Conservation (phyloP, 306 rosid species). For the Fragaria ananassa region DNA sequence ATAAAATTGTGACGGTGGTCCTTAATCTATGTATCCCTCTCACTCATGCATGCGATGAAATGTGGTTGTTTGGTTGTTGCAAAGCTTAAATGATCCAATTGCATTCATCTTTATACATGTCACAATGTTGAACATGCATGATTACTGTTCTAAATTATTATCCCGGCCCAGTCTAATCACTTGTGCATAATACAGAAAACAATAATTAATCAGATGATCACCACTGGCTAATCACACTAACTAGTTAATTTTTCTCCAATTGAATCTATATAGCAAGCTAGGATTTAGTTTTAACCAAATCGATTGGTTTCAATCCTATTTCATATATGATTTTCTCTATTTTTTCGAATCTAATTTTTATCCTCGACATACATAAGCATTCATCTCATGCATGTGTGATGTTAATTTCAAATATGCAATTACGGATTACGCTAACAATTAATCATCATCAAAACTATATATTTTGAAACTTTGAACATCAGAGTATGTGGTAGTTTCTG, state of each 20-base stretch:
- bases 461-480: background rate
- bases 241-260: background rate
- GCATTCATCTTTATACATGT: background rate
- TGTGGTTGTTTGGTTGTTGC: slow-evolving; percentile 8
- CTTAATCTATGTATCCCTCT: background rate
- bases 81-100: background rate
- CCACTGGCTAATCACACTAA: background rate
- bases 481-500: background rate
- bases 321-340: no score
- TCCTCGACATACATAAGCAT: no score
- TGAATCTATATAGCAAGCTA: background rate
- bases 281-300: background rate
- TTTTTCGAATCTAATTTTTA: no score
- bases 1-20: background rate
- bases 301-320: background rate
- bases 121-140: background rate
- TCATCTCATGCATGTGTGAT: background rate
- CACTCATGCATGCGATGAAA: background rate
- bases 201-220: background rate
- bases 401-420: background rate
- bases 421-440: background rate
- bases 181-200: background rate
- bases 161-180: background rate
- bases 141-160: background rate
- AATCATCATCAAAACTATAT: background rate